A percentile compares a stretch with the other conserved stretches of the same genome.
phyloP scores from a whole-genome alignment of 73 alveolate genomes.

The Diophrys appendiculata region DNA sequence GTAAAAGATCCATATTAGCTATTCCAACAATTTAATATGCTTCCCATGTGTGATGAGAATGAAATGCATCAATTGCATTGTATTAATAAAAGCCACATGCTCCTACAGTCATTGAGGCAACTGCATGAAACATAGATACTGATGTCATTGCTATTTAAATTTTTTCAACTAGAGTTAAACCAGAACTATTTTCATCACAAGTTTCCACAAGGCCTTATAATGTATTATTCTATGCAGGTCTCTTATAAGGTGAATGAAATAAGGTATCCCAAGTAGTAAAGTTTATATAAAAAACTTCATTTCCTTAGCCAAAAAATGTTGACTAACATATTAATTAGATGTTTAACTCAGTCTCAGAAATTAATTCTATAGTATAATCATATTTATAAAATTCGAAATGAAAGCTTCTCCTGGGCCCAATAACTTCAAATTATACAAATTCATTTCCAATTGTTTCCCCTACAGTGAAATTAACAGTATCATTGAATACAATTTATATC shows the following conservation, averaged over 20 bases:
- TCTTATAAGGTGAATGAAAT: neutral
- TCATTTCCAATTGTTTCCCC: neutral
- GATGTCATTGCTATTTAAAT: no score
- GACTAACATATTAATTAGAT: neutral
- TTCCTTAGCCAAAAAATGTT: neutral
- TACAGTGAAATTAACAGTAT: neutral
- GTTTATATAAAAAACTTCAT: neutral
- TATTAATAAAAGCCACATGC: no score
- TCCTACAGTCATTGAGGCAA: no score
- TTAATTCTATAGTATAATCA: no score
- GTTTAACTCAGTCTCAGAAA: no score
- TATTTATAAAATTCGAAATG: neutral
- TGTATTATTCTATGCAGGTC: neutral
- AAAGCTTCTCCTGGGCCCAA: neutral
- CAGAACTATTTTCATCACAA: neutral
- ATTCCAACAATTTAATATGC: no score
- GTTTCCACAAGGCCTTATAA: neutral
- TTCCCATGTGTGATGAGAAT: no score
- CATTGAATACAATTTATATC: neutral
- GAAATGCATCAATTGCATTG: no score
- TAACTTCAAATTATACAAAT: neutral
- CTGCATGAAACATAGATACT: no score
- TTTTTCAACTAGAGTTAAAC: no score
- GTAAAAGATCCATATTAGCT: neutral
- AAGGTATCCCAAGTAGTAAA: neutral